phyloP scores from a whole-genome alignment of 352 stramenopile genomes.

The Globisporangium nodosum region DNA sequence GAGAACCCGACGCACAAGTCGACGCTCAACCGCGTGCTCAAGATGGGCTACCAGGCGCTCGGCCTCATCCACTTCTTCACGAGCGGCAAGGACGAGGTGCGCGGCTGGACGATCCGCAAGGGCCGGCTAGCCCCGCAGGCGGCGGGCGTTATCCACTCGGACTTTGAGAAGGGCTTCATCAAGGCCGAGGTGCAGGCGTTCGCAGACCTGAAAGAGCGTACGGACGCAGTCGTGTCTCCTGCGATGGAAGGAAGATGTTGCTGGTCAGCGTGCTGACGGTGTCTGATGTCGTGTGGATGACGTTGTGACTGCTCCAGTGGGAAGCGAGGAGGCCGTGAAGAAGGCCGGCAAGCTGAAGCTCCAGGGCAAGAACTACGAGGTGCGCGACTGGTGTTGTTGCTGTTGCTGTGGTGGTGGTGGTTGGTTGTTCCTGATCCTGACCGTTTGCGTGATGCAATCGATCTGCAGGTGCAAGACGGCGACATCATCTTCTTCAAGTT shows the following conservation, averaged over 20 bases:
- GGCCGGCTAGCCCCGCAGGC: slow-evolving; percentile 95
- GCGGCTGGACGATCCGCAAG: slow-evolving; percentile 99
- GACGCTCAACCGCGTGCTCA: slow-evolving; percentile 96
- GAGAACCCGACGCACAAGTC: slow-evolving; percentile 86
- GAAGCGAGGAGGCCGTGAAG: slow-evolving; percentile 83
- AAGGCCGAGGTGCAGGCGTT: slow-evolving; percentile 89
- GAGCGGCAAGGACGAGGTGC: slow-evolving; percentile 94
- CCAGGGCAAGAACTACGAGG: slow-evolving; percentile 90
- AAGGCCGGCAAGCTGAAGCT: slow-evolving; percentile 87
- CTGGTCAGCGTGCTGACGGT: not conserved
- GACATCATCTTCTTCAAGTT: slow-evolving; percentile 93
- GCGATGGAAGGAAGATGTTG: too few relatives aligned
- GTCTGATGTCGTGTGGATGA: not conserved
- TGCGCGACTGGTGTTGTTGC: slow-evolving; percentile 6
- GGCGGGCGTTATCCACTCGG: slow-evolving; percentile 98
- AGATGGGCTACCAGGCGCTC: slow-evolving; percentile 96
- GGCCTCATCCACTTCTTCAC: slow-evolving; percentile 99
- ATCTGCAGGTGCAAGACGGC: slow-evolving; percentile 57
- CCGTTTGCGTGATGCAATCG: not conserved
- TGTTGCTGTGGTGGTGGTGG: not conserved
- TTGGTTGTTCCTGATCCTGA: not conserved
- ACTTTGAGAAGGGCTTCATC: slow-evolving; percentile 99
- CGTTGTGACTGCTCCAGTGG: slow-evolving; percentile 29
- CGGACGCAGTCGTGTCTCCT: slow-evolving; percentile 17
- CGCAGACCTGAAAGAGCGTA: slow-evolving; percentile 87